A percentile compares a stretch with the other conserved stretches of the same genome.
These are phyloP conservation scores for Pisolithus orientalis DNA, from an alignment of 768 basidiomycete species.

Conservation along the genomic window DNA sequence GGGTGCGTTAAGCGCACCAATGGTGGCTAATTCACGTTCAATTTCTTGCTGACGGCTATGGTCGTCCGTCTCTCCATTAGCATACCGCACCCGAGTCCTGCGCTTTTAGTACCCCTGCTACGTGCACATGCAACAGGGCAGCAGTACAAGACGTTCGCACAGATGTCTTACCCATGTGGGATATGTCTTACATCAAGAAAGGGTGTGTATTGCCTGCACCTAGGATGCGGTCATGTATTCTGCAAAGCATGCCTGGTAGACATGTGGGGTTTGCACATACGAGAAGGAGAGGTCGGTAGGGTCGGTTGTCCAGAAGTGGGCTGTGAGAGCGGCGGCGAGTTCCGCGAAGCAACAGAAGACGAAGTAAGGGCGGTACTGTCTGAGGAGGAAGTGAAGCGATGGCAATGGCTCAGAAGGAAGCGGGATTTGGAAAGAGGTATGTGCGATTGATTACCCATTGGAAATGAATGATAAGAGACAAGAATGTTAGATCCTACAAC, in stretches of 20 bases:
- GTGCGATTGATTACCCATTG: background rate
- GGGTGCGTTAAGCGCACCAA: constrained; percentile 24
- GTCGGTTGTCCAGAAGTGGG: constrained; percentile 79
- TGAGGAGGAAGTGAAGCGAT: constrained; percentile 58
- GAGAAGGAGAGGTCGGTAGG: constrained; percentile 66
- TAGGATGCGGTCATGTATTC: constrained; percentile 74
- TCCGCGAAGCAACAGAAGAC: constrained; percentile 55
- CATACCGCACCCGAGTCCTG: constrained; percentile 53
- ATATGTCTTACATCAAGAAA: constrained; percentile 73
- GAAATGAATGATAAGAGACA: background rate
- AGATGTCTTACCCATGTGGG: constrained; percentile 62
- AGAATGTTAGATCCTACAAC: constrained; percentile 60
- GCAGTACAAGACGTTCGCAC: constrained; percentile 50
- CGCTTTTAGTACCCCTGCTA: constrained; percentile 43
- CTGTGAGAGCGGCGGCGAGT: constrained; percentile 56
- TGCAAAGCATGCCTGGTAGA: constrained; percentile 74
- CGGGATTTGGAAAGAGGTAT: constrained; percentile 64
- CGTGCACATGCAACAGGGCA: constrained; percentile 41
- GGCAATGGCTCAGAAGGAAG: constrained; percentile 75
- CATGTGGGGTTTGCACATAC: constrained; percentile 79
- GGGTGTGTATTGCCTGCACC: constrained; percentile 65
- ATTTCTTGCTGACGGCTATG: too few species aligned
- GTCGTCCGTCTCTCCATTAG: constrained; percentile 3
- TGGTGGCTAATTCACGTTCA: constrained; percentile 15
- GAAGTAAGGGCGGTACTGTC: constrained; percentile 69